Evolutionary conservation across 169 alveolate genomes (phyloP).

Genomic region (Eimeria mitis): DNA sequence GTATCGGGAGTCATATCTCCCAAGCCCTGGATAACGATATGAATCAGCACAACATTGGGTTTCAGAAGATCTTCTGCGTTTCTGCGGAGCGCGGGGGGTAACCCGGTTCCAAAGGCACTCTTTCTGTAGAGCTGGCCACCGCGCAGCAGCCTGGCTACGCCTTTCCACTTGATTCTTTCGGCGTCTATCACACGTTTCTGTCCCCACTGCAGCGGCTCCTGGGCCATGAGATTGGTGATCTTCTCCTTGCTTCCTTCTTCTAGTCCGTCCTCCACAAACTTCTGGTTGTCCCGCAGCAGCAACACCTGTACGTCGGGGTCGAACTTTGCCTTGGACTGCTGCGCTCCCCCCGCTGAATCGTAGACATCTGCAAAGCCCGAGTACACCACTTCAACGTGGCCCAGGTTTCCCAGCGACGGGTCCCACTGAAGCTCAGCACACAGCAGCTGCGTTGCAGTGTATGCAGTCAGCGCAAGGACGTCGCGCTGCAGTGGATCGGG

Average conservation of each 20-base stretch:
- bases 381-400: slow-evolving; percentile 71
- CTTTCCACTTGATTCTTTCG: slow-evolving; percentile 55
- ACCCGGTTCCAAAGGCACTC: slow-evolving; percentile 62
- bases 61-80: slow-evolving; percentile 67
- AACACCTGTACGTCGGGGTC: slow-evolving; percentile 78
- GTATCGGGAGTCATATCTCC: slow-evolving; percentile 51
- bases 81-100: slow-evolving; percentile 72
- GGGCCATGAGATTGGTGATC: slow-evolving; percentile 47
- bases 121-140: slow-evolving; percentile 69
- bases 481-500: slow-evolving; percentile 74
- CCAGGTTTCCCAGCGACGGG: slow-evolving; percentile 77
- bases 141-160: slow-evolving; percentile 70
- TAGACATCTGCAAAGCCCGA: slow-evolving; percentile 77
- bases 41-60: slow-evolving; percentile 63
- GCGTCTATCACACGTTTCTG: slow-evolving; percentile 33
- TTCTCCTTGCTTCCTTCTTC: slow-evolving; percentile 75
- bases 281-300: slow-evolving; percentile 52
- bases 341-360: slow-evolving; percentile 33
- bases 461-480: slow-evolving; percentile 59
- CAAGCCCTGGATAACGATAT: slow-evolving; percentile 57
- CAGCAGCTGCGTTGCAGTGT: slow-evolving; percentile 78
- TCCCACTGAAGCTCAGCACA: slow-evolving; percentile 82
- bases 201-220: slow-evolving; percentile 79
- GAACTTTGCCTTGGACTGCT: slow-evolving; percentile 22
- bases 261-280: slow-evolving; percentile 40